Conservation (phyloP, 2,329 filamentous ascomycete genomes). For the Trichoderma endophyticum region DNA sequence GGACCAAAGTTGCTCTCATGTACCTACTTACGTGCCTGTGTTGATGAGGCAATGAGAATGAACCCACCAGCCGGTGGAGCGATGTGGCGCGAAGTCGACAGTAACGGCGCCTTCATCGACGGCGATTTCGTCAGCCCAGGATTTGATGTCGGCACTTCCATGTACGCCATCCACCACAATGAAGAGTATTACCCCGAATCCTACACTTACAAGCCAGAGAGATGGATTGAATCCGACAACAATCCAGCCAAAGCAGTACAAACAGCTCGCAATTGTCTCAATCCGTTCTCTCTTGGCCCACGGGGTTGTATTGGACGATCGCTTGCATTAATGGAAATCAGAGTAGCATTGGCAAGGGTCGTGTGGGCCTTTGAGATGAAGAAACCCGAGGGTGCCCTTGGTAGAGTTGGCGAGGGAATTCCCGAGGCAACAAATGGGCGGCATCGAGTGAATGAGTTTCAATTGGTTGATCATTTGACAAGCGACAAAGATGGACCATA, state of each 20-base stretch:
- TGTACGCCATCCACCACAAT: constrained; percentile 16
- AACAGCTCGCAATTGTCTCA: not conserved
- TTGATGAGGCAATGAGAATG: constrained; percentile 23
- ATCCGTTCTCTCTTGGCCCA: not conserved
- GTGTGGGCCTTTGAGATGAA: not conserved
- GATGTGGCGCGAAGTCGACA: constrained; percentile 10
- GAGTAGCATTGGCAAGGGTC: not conserved
- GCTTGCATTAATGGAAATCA: not conserved
- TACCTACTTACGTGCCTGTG: constrained; percentile 39
- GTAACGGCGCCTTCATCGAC: not conserved
- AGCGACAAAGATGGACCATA: not conserved
- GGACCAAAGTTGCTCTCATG: constrained; percentile 33
- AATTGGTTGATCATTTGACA: not conserved
- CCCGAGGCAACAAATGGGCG: not conserved
- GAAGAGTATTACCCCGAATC: constrained; percentile 2
- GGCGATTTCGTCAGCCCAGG: constrained; percentile 10
- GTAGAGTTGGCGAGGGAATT: not conserved
- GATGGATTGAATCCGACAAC: constrained; percentile 7
- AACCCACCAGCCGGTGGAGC: not conserved
- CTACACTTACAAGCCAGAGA: constrained; percentile 6
- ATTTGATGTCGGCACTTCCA: not conserved
- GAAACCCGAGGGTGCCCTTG: not conserved
- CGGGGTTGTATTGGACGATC: not conserved
- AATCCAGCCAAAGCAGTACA: not conserved
- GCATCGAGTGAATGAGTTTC: not conserved